A percentile compares a stretch with the other conserved stretches of the same genome.
Evolutionary conservation across 2,329 filamentous ascomycete genomes (phyloP).

Genomic region (Chalaropsis thielavioides): DNA sequence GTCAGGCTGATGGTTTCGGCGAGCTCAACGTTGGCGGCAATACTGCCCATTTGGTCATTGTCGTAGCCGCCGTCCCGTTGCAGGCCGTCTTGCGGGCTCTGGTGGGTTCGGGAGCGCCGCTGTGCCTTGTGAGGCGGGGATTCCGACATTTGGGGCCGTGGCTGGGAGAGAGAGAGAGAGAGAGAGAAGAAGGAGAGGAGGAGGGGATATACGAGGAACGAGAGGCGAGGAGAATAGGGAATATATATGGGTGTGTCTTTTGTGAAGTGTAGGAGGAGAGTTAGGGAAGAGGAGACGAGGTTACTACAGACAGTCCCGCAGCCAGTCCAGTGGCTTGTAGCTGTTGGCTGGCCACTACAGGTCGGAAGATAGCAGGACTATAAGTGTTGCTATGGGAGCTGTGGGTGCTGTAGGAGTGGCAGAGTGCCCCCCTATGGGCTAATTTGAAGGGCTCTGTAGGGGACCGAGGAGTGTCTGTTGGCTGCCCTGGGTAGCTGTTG

Average conservation of each 20-base stretch:
- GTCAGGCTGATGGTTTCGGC: constrained; percentile 28
- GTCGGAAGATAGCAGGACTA: no score
- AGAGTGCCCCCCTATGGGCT: no score
- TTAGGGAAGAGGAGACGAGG: background rate
- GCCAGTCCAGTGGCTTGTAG: no score
- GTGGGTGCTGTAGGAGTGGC: no score
- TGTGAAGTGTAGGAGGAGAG: background rate
- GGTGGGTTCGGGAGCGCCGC: constrained; percentile 6
- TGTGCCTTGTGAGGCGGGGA: constrained; percentile 11
- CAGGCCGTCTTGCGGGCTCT: background rate
- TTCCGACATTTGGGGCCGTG: constrained; percentile 1
- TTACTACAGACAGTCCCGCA: no score
- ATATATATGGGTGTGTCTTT: background rate
- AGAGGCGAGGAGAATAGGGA: background rate
- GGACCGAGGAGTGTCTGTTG: no score
- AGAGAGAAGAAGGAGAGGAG: background rate
- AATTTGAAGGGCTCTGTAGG: no score
- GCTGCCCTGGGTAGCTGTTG: background rate
- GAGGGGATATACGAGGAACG: background rate
- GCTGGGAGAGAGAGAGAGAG: background rate
- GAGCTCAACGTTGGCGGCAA: background rate
- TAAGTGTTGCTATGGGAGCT: no score
- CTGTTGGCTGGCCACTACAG: no score
- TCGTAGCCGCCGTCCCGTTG: background rate
- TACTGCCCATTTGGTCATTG: background rate